A percentile compares a stretch with the other conserved stretches of the same genome.
Evolutionary conservation across 2,329 filamentous ascomycete species (phyloP).

Genomic region (Emmonsiellopsis sp.): DNA sequence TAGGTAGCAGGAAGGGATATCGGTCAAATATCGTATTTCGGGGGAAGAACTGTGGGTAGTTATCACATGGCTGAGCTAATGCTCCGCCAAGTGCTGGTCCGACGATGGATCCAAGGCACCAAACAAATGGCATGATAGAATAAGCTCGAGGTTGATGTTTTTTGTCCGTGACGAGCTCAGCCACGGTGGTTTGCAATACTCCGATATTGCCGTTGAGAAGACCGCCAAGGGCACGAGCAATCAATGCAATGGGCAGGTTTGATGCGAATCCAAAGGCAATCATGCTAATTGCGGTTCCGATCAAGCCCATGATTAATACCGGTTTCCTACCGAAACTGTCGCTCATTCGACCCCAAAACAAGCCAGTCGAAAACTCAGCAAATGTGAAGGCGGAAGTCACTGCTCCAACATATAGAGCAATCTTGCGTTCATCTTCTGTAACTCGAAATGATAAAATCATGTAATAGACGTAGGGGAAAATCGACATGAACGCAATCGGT

Average conservation of each 20-base stretch:
- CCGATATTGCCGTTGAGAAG: slow-evolving; percentile 94
- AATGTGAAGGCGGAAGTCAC: slow-evolving; percentile 94
- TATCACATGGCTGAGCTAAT: slow-evolving; percentile 75
- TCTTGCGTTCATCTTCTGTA: slow-evolving; percentile 65
- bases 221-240: slow-evolving; percentile 82
- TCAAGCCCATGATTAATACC: slow-evolving; percentile 77
- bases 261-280: slow-evolving; percentile 83
- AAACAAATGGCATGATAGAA: slow-evolving; percentile 95
- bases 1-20: slow-evolving; percentile 86
- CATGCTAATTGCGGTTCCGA: slow-evolving; percentile 87
- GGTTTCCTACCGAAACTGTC: slow-evolving; percentile 89
- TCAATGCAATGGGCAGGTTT: slow-evolving; percentile 69
- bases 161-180: slow-evolving; percentile 85
- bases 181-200: slow-evolving; percentile 88
- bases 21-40: slow-evolving; percentile 68
- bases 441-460: slow-evolving; percentile 92
- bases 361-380: slow-evolving; percentile 84
- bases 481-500: slow-evolving; percentile 98
- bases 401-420: slow-evolving; percentile 89
- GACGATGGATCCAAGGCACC: slow-evolving; percentile 93
- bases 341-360: slow-evolving; percentile 88
- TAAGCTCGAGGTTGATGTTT: slow-evolving; percentile 91
- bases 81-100: slow-evolving; percentile 86
- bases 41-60: slow-evolving; percentile 65
- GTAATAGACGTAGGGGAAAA: slow-evolving; percentile 96